phyloP scores from a whole-genome alignment of 441 rosid genomes.

The Erodium chrysanthum region DNA sequence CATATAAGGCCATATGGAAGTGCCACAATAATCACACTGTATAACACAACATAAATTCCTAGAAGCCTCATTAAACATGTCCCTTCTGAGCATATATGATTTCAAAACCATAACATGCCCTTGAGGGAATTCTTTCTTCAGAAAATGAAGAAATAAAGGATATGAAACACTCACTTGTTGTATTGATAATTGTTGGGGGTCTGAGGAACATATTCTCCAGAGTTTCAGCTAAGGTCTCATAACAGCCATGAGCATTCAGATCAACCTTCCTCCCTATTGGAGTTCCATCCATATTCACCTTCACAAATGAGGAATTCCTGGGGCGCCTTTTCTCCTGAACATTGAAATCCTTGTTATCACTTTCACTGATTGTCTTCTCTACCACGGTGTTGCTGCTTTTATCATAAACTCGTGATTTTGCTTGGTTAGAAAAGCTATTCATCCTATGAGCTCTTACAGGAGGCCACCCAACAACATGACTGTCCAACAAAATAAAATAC shows the following conservation, averaged over 20 bases:
- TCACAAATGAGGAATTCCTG: slow-evolving; percentile 54
- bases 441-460: slow-evolving; percentile 71
- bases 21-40: slow-evolving; percentile 15
- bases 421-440: slow-evolving; percentile 64
- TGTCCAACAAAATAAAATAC: slow-evolving; percentile 25
- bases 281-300: slow-evolving; percentile 87
- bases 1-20: slow-evolving; percentile 29
- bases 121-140: background rate
- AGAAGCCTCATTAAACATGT: background rate
- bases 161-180: slow-evolving; percentile 26
- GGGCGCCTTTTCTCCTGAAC: slow-evolving; percentile 19
- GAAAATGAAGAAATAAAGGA: slow-evolving; percentile 6
- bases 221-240: slow-evolving; percentile 52
- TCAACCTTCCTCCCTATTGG: slow-evolving; percentile 85
- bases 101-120: background rate
- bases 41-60: slow-evolving; percentile 3
- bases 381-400: slow-evolving; percentile 22
- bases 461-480: slow-evolving; percentile 95
- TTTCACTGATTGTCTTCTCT: slow-evolving; percentile 21
- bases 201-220: slow-evolving; percentile 65
- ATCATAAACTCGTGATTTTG: slow-evolving; percentile 40
- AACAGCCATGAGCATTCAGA: slow-evolving; percentile 57
- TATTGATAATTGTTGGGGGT: slow-evolving; percentile 25
- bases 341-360: slow-evolving; percentile 19
- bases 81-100: background rate